Evolutionary conservation across 345 rosid species (phyloP).

Genomic region (Lepidium didymum): DNA sequence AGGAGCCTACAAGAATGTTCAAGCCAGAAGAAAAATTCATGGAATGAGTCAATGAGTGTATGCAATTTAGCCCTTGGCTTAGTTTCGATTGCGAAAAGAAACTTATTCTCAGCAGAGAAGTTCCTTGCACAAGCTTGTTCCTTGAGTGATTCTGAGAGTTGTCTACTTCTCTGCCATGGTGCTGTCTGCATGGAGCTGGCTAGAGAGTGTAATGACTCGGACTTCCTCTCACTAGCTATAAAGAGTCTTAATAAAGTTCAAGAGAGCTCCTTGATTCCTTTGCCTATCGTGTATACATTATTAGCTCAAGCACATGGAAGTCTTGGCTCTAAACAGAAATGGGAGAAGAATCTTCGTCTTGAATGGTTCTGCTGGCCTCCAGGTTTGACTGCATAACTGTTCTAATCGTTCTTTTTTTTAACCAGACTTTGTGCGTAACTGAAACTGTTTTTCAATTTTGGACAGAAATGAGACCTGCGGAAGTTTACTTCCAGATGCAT

Average conservation of each 20-base stretch:
- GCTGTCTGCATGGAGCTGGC: conserved; percentile 68
- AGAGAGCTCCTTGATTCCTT: conserved; percentile 34
- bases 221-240: conserved; percentile 50
- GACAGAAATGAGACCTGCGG: conserved; percentile 88
- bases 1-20: conserved; percentile 43
- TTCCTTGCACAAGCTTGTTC: conserved; percentile 61
- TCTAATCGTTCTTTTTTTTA: neutral
- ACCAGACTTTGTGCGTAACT: neutral
- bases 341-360: conserved; percentile 70
- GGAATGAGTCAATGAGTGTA: conserved; percentile 56
- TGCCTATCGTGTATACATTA: conserved; percentile 64
- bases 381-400: conserved; percentile 35
- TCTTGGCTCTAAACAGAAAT: conserved; percentile 58
- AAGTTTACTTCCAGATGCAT: conserved; percentile 89
- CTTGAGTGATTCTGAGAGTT: conserved; percentile 45
- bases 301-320: conserved; percentile 94
- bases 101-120: conserved; percentile 54
- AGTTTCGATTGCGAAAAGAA: conserved; percentile 41
- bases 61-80: conserved; percentile 51
- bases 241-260: conserved; percentile 62
- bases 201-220: conserved; percentile 38
- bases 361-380: conserved; percentile 97
- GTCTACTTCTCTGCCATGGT: conserved; percentile 80
- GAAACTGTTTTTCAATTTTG: neutral
- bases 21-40: conserved; percentile 36